A percentile compares a stretch with the other conserved stretches of the same genome.
phyloP scores from a whole-genome alignment of 2,329 filamentous ascomycete species.

The Aspergillus thermomutatus region DNA sequence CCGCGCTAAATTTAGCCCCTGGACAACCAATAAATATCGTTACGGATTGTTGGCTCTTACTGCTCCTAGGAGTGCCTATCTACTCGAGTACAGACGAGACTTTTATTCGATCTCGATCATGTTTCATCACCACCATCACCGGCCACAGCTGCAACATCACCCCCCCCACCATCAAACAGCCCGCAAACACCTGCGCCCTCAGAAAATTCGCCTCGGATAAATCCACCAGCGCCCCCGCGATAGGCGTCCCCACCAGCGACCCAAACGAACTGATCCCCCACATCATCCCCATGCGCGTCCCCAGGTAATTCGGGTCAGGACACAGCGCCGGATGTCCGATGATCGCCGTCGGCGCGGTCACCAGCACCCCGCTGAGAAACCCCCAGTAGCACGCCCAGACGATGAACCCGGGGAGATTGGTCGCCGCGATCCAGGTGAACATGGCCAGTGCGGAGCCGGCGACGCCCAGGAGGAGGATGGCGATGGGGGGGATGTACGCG shows the following conservation, averaged over 20 bases:
- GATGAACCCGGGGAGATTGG: slow-evolving; percentile 21
- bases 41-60: too few relatives aligned
- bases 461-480: slow-evolving; percentile 18
- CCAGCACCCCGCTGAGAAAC: slow-evolving; percentile 27
- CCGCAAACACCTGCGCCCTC: slow-evolving; percentile 30
- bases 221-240: slow-evolving; percentile 31
- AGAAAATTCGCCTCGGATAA: slow-evolving; percentile 24
- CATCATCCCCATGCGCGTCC: slow-evolving; percentile 33
- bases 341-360: slow-evolving; percentile 29
- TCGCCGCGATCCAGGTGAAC: slow-evolving; percentile 31
- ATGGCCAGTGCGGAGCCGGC: slow-evolving; percentile 26
- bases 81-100: too few relatives aligned
- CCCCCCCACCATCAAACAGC: slow-evolving; percentile 30
- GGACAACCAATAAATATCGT: too few relatives aligned
- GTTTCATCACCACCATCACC: slow-evolving; percentile 17
- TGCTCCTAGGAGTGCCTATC: too few relatives aligned
- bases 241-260: slow-evolving; percentile 28
- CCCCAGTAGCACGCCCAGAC: slow-evolving; percentile 34
- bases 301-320: slow-evolving; percentile 23
- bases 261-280: slow-evolving; percentile 34
- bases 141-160: slow-evolving; percentile 27
- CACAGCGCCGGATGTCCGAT: slow-evolving; percentile 29
- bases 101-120: slow-evolving; percentile 14
- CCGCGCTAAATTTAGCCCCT: too few relatives aligned
- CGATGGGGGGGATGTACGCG: slow-evolving; percentile 23